Base-by-base conservation (phyloP, 1,284 basidiomycete genomes). In the Moesziomyces globuligerus region DNA sequence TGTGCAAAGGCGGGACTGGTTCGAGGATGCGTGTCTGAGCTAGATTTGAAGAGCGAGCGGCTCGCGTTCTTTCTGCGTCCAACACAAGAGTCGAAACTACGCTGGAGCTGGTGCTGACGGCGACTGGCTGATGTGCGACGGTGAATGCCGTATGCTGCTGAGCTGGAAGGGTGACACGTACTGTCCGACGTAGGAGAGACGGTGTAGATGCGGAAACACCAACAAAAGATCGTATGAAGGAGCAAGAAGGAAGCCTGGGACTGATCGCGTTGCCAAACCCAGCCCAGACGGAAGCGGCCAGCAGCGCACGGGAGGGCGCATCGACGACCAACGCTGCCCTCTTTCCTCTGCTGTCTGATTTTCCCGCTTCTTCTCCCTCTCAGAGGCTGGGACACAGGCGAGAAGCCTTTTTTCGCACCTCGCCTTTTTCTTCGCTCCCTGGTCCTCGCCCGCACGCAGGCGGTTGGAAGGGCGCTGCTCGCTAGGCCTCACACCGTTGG, bases 101-200 rank as follows among this genome's bases (percentile, higher is more conserved):
- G 41, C 24, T 20, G 37, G 36, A 32, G 36, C 29, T 24, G 28
- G n/a, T n/a, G 32, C 24, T 51, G 32, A 8, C 17, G n/a, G 26
- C 32, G 32, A 6, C 6, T 13, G 15, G 29, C 21, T 32, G 34
- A 20, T 38, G 52, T 20, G 29, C 13, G 23, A 25, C n/a, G 36
- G 32, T 24, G 20, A 38, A 41, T 18, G 47, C 25, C 5, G 32
- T 34, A 13, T 48, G 26, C 48, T 50, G 23, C 34, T 40, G 25
- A 28, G 11, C 29, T 23, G 53, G 9, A 10, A 38, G 11, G 13
- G 26, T 48, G 62, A 59, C 39, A 66, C 62, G 62, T 66, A 66
- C 62, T 66, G 58, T 66, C 62, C 56, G 55, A 54, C n/a, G 41
- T 38, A 66, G 62, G n/a, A 51, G 54, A 58, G 32, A 41, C 54